phyloP scores from a whole-genome alignment of 202 grass and related monocot species.

The Setaria italica region DNA sequence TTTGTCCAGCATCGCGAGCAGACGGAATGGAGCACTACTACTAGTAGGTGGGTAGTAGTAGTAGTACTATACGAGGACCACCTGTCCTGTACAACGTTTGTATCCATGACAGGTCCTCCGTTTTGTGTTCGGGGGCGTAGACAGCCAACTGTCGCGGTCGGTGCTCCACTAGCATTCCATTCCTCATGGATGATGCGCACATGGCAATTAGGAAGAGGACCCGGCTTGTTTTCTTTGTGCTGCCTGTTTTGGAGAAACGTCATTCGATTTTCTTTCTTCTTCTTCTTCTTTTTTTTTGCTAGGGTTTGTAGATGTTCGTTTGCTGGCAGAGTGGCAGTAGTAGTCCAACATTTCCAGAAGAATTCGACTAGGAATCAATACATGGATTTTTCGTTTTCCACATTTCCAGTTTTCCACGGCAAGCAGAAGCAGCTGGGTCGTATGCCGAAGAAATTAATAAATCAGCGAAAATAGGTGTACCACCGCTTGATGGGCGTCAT shows the following conservation, averaged over 20 bases:
- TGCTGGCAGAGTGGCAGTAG: background rate
- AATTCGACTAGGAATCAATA: background rate
- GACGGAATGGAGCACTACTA: background rate
- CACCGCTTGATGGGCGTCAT: background rate
- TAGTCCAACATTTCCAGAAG: background rate
- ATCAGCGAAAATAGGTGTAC: background rate
- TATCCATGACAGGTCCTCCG: constrained; percentile 1
- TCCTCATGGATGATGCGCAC: background rate
- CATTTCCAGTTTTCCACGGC: background rate
- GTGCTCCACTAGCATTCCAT: background rate
- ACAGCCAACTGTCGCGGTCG: constrained; percentile 25
- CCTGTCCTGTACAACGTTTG: constrained; percentile 33
- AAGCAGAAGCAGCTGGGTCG: background rate
- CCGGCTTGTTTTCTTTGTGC: background rate
- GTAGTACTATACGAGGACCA: constrained; percentile 17
- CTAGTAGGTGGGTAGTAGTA: background rate
- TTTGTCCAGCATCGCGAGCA: background rate
- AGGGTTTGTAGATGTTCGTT: background rate
- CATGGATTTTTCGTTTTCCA: background rate
- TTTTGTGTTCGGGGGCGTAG: background rate
- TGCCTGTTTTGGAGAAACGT: constrained; percentile 1
- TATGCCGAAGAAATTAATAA: background rate
- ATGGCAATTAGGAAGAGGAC: background rate
- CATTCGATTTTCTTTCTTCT: background rate
- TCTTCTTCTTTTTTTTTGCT: too few species aligned